These are phyloP conservation scores for Strobilomyces dryophilus DNA, from an alignment of 768 basidiomycete genomes.

Conservation along the genomic window DNA sequence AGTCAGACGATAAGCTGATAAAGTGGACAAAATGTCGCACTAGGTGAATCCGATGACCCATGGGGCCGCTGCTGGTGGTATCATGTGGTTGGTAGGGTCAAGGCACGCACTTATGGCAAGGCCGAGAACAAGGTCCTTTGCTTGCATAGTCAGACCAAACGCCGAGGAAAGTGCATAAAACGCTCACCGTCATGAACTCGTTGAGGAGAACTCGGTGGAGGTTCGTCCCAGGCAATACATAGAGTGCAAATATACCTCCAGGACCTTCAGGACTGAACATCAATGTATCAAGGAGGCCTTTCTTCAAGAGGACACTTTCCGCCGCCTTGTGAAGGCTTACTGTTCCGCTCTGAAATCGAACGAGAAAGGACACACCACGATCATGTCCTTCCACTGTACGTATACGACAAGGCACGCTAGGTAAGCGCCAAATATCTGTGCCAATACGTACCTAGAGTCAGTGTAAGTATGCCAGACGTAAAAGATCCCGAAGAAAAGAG, in stretches of 20 bases:
- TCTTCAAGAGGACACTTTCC: conserved; percentile 29
- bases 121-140: conserved; percentile 19
- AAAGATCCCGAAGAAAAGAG: conserved; percentile 11
- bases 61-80: conserved; percentile 51
- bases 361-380: conserved; percentile 43
- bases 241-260: conserved; percentile 38
- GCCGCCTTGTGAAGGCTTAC: conserved; percentile 12
- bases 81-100: conserved; percentile 53
- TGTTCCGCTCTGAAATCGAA: conserved; percentile 31
- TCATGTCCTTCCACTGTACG: conserved; percentile 53
- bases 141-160: background rate
- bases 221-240: conserved; percentile 28
- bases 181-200: conserved; percentile 35
- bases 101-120: conserved; percentile 22
- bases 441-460: conserved; percentile 52
- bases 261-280: conserved; percentile 36
- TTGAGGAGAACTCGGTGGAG: conserved; percentile 35
- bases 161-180: background rate
- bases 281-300: conserved; percentile 24
- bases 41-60: conserved; percentile 56
- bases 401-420: conserved; percentile 59
- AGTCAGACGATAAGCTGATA: conserved; percentile 1
- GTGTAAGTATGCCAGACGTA: conserved; percentile 9
- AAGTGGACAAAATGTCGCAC: conserved; percentile 32
- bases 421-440: conserved; percentile 64